Evolutionary conservation across 2,329 filamentous ascomycete genomes (phyloP).

Genomic region (Colletotrichum horii): DNA sequence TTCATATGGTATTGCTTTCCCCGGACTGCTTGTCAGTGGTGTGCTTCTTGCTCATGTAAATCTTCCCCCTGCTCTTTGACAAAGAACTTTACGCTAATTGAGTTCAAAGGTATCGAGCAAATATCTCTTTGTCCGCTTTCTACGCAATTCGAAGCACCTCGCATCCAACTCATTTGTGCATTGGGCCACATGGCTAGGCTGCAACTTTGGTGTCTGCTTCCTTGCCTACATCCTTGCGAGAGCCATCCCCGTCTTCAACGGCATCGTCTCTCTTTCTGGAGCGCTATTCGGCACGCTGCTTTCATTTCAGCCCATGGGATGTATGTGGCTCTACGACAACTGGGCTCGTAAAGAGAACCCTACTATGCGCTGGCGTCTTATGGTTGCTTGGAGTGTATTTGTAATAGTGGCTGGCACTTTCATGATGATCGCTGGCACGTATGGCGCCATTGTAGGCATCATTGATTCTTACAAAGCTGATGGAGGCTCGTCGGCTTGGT

Average conservation of each 20-base stretch:
- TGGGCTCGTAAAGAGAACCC: slow-evolving; percentile 20
- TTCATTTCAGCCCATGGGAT: slow-evolving; percentile 33
- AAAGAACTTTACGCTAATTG: background rate
- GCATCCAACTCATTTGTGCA: slow-evolving; percentile 29
- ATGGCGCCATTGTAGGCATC: slow-evolving; percentile 13
- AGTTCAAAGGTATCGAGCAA: slow-evolving; percentile 24
- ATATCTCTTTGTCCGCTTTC: slow-evolving; percentile 32
- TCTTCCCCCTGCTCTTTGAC: background rate
- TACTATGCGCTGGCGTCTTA: slow-evolving; percentile 16
- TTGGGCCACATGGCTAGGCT: slow-evolving; percentile 34
- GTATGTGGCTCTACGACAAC: slow-evolving; percentile 33
- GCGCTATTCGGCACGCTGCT: slow-evolving; percentile 32
- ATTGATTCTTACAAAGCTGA: background rate
- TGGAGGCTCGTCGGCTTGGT: slow-evolving; percentile 9
- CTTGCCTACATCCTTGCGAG: slow-evolving; percentile 28
- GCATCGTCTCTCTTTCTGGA: slow-evolving; percentile 32
- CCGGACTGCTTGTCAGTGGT: slow-evolving; percentile 30
- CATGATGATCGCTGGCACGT: slow-evolving; percentile 15
- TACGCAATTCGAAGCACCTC: slow-evolving; percentile 34
- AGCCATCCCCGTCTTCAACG: slow-evolving; percentile 26
- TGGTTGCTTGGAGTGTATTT: slow-evolving; percentile 24
- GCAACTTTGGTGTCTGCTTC: slow-evolving; percentile 20
- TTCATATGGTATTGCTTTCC: slow-evolving; percentile 42
- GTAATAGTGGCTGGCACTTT: slow-evolving; percentile 18
- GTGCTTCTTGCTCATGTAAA: slow-evolving; percentile 31